Percentiles rank a stretch among this genome's conserved stretches.
Conservation (phyloP, 75 land plant species). For the Cunninghamia lanceolata region DNA sequence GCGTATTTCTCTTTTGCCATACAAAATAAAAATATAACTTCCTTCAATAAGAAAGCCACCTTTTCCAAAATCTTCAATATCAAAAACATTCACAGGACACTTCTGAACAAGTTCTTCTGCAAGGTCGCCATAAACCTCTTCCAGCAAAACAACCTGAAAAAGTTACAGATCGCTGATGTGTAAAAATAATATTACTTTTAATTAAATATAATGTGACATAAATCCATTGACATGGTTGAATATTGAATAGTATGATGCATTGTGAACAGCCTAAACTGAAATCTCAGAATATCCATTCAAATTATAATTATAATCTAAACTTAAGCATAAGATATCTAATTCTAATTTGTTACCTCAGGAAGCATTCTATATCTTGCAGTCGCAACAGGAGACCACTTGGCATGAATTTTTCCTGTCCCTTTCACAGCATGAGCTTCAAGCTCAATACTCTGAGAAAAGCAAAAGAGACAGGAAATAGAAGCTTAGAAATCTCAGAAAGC, state of each 20-base stretch:
- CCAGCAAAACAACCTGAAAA: conserved; percentile 65
- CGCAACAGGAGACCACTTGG: conserved; percentile 99
- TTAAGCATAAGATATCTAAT: background rate
- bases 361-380: conserved; percentile 95
- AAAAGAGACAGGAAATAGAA: background rate
- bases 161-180: background rate
- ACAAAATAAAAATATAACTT: background rate
- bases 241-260: background rate
- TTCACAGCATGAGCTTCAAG: conserved; percentile 97
- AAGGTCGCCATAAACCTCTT: conserved; percentile 62
- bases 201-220: background rate
- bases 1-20: background rate
- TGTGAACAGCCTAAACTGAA: background rate
- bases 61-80: conserved; percentile 79
- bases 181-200: background rate
- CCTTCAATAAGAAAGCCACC: conserved; percentile 30
- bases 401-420: conserved; percentile 93
- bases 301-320: background rate
- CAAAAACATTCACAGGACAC: conserved; percentile 91
- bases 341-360: conserved; percentile 71
- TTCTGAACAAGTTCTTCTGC: conserved; percentile 82
- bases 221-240: background rate
- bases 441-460: conserved; percentile 65
- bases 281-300: background rate
- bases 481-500: background rate